Evolutionary conservation across 257 asterid species (phyloP).

Genomic region (Lycium barbarum): DNA sequence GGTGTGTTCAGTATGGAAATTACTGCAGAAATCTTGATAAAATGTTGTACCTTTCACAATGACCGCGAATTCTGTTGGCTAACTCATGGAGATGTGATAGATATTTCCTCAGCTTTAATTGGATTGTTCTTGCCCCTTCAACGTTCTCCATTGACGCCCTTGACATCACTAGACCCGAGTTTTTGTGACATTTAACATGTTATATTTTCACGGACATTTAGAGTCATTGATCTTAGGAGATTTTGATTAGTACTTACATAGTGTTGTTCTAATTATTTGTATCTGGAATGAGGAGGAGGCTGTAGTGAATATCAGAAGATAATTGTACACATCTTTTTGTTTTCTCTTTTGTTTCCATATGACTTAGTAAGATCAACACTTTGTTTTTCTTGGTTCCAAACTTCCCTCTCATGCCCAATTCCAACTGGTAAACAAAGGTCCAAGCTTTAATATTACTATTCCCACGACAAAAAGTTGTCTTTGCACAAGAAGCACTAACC

Average conservation of each 20-base stretch:
- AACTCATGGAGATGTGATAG: slow-evolving; percentile 75
- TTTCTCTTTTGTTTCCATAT: too few relatives aligned
- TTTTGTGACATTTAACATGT: slow-evolving; percentile 69
- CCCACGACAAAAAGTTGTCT: neutral
- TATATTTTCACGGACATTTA: slow-evolving; percentile 51
- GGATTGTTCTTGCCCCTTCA: slow-evolving; percentile 67
- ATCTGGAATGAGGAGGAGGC: too few relatives aligned
- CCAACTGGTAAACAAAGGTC: neutral
- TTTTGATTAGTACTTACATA: too few relatives aligned
- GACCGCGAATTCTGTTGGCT: slow-evolving; percentile 83
- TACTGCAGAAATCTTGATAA: slow-evolving; percentile 47
- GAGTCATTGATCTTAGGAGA: slow-evolving; percentile 34
- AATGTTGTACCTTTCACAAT: slow-evolving; percentile 51
- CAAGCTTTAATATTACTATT: neutral
- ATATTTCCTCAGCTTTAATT: slow-evolving; percentile 66
- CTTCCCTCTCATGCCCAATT: neutral
- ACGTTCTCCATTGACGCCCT: slow-evolving; percentile 65
- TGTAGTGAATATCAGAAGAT: too few relatives aligned
- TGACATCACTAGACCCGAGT: slow-evolving; percentile 51
- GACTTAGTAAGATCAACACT: too few relatives aligned
- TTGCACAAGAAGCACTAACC: neutral
- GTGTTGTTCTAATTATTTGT: too few relatives aligned
- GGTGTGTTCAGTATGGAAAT: too few relatives aligned
- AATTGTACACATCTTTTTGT: too few relatives aligned
- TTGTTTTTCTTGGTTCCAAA: too few relatives aligned